Base-by-base conservation (phyloP, 192 early-diverging fungal species). In the Coemansia sp. region DNA sequence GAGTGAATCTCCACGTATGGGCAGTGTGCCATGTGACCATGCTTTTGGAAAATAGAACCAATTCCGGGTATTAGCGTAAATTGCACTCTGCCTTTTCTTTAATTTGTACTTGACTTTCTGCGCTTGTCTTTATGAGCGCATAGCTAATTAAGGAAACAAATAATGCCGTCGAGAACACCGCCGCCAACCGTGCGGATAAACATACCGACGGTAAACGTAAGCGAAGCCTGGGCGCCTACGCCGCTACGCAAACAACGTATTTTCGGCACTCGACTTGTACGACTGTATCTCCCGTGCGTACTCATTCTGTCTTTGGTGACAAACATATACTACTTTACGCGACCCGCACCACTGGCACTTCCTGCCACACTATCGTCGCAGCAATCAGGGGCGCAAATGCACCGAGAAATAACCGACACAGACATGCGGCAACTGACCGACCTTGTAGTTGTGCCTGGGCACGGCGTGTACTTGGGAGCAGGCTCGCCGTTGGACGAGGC, bases 301-400 rank as follows among this genome's bases (percentile, higher is more conserved):
- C 61, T 81, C 12, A 68, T 81, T 45, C 1, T 75, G 7, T 81
- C 78, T 6, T 60, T 81, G 12, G 73, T 75, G 0, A 17, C 72
- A 10, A 81, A 81, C 78, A 81, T 81, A 64, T 81, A 72, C 66
- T 81, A 66, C 63, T 75, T 81, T 63, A 81, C 78, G 29, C 72
- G 78, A 9, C 78, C 78, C 12, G 37, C 67, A 39, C 72, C 73
- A 1, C 73, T 75, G 35, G 52, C 69, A 6, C 56, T 69, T 35
- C 69, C 77, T 11, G 29, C 21, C 23, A 55, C 67, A 26, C 57
- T 79, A n/a, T 56, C 66, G 48, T 71, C 75, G 47, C 62, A 62
- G n/a, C 39, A 48, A n/a, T 14, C 3, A 27, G 27, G 4, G 16
- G 14, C 8, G 27, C 25, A 14, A 9, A 54, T 55, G 27, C 69